phyloP scores from a whole-genome alignment of 2,329 filamentous ascomycete genomes.

The Fusarium palustre region DNA sequence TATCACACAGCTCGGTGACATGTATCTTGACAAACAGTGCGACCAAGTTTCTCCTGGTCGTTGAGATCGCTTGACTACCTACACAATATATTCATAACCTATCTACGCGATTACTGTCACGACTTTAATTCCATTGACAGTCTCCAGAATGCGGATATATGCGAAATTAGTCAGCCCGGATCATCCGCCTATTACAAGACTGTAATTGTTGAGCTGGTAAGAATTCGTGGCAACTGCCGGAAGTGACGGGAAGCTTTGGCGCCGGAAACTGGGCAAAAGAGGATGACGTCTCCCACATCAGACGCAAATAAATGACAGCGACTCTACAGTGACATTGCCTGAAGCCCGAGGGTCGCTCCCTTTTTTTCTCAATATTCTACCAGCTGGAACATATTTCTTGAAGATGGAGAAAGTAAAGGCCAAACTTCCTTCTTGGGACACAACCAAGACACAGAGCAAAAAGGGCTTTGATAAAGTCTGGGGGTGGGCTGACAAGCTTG shows the following conservation, averaged over 20 bases:
- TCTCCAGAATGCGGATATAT: not conserved
- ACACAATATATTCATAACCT: not conserved
- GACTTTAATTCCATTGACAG: not conserved
- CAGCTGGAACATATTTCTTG: not conserved
- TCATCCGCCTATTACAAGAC: conserved; percentile 1
- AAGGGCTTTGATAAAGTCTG: conserved; percentile 81
- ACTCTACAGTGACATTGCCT: not conserved
- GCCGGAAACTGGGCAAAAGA: not conserved
- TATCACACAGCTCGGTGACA: not conserved
- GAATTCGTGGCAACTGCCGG: conserved; percentile 11
- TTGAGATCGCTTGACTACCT: not conserved
- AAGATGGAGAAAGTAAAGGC: conserved; percentile 53
- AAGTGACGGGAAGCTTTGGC: conserved; percentile 12
- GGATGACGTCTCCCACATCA: conserved; percentile 26
- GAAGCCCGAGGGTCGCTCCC: too few species aligned
- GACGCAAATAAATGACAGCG: conserved; percentile 8
- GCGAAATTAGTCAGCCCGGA: conserved; percentile 2
- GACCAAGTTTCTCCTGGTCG: not conserved
- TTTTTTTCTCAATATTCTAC: not conserved
- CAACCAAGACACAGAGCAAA: conserved; percentile 67
- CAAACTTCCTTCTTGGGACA: conserved; percentile 61
- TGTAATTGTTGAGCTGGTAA: not conserved
- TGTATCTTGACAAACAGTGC: not conserved
- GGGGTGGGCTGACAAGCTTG: conserved; percentile 62
- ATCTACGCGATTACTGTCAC: not conserved